These are phyloP conservation scores for Ogataea henricii DNA, from an alignment of 805 yeast genomes.

Conservation along the genomic window DNA sequence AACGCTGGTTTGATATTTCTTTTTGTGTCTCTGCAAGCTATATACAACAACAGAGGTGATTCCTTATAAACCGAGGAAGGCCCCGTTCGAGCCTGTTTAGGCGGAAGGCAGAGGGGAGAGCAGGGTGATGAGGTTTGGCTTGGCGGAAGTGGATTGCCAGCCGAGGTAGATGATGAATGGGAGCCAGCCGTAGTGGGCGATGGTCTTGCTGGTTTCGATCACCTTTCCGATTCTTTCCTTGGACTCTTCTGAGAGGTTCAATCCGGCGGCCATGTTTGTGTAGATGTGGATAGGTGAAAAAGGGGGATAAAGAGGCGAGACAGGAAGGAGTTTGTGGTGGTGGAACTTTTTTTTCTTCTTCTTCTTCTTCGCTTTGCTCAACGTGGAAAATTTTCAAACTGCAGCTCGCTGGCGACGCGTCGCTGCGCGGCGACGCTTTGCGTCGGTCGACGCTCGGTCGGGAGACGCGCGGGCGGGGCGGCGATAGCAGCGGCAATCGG, in stretches of 20 bases:
- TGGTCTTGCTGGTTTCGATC: slow-evolving; percentile 78
- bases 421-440: slow-evolving; percentile 2
- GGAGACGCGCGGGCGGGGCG: background rate
- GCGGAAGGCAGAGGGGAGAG: slow-evolving; percentile 81
- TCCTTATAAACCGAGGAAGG: too few relatives aligned
- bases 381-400: background rate
- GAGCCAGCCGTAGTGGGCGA: slow-evolving; percentile 95
- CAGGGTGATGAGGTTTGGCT: slow-evolving; percentile 77
- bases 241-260: slow-evolving; percentile 48
- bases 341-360: background rate
- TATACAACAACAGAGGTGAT: slow-evolving; percentile 7
- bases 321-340: slow-evolving; percentile 4
- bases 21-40: slow-evolving; percentile 6
- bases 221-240: slow-evolving; percentile 85
- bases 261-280: slow-evolving; percentile 37
- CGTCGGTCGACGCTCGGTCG: slow-evolving; percentile 14
- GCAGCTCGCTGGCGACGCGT: slow-evolving; percentile 1
- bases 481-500: background rate
- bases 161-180: slow-evolving; percentile 94
- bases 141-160: slow-evolving; percentile 77
- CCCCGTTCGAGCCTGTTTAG: slow-evolving; percentile 37
- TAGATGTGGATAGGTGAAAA: too few relatives aligned
- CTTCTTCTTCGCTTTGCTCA: background rate
- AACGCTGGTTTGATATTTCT: background rate
- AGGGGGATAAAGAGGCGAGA: too few relatives aligned